A percentile compares a stretch with the other conserved stretches of the same genome.
Conservation (phyloP, 495 filamentous ascomycete species). For the Penicillium longicatenatum region DNA sequence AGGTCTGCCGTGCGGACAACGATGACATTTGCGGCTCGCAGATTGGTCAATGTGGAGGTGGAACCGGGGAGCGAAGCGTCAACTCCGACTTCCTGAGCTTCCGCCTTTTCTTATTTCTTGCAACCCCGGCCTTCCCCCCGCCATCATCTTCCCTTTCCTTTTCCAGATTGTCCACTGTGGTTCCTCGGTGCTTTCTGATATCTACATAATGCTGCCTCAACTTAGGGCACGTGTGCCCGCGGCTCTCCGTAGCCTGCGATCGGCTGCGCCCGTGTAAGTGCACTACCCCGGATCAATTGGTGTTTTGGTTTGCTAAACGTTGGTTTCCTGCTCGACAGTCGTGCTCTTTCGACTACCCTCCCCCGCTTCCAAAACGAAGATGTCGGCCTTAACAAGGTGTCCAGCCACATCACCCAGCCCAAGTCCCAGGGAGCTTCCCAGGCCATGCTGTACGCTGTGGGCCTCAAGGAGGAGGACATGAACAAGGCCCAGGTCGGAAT, state of each 20-base stretch:
- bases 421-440: conserved; percentile 97
- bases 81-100: conserved; percentile 34
- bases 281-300: conserved; percentile 6
- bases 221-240: conserved; percentile 45
- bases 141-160: conserved; percentile 12
- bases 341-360: conserved; percentile 51
- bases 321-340: conserved; percentile 30
- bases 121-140: conserved; percentile 20
- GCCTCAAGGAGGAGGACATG: conserved; percentile 80
- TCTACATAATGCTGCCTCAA: conserved; percentile 43
- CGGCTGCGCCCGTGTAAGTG: conserved; percentile 28
- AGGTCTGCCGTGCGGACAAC: not conserved
- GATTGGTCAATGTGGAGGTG: conserved; percentile 27
- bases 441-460: conserved; percentile 97
- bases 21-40: conserved; percentile 26
- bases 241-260: conserved; percentile 40
- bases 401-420: conserved; percentile 83
- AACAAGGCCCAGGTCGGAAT: conserved; percentile 96
- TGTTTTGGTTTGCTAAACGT: conserved; percentile 13
- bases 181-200: conserved; percentile 10
- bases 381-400: conserved; percentile 73
- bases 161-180: conserved; percentile 12
- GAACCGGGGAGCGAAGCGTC: conserved; percentile 27
- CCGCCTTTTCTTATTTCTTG: conserved; percentile 23
- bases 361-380: conserved; percentile 41